Evolutionary conservation across 192 early-diverging fungal genomes (phyloP), one percentile per base, ranked within the genome.

Genomic region (Backusella westeae): DNA sequence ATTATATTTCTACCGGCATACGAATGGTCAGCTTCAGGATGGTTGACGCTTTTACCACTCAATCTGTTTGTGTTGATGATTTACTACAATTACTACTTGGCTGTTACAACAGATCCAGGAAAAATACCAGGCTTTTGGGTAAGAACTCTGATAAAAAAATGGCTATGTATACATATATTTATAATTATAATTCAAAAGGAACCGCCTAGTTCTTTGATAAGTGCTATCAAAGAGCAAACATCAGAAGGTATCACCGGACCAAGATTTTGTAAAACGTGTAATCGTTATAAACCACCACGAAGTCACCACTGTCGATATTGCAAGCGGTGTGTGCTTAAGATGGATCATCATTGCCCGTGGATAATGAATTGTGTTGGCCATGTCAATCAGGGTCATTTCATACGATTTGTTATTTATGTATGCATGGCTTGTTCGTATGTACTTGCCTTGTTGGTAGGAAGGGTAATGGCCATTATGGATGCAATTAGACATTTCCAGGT

Each of bases 301-400:
- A 80, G 89, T 17, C 94, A 94, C 78, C 94, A 96, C 77, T 96
- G 94, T 77, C 78, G 89, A 9, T 87, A 87, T 41, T 96, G 94
- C 80, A 86, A 90, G 53, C 86, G 89, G 8, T 96, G 94, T 85
- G 90, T 96, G n/a, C 85, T 96, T 23, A 96, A 93, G 79, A 94
- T 96, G 94, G 94, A 96, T 75, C 94, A 96, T 80, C 94, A 96
- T 74, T 96, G 94, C 69, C 95, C 95, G 1, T 99, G 96, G 95
- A 90, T 97, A 72, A 88, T 91, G 79, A 93, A 96, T 82, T 97
- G 96, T 78, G 86, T 99, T 67, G 93, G 94, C 63, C 81, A 93
- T 81, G 80, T 73, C 71, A 92, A 96, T 85, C 86, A 90, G 71
- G 81, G 85, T 19, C 91, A 97, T 77, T 93, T 93, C 76, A 59